phyloP scores from a whole-genome alignment of 768 basidiomycete genomes.

The Calocybe cyanea region DNA sequence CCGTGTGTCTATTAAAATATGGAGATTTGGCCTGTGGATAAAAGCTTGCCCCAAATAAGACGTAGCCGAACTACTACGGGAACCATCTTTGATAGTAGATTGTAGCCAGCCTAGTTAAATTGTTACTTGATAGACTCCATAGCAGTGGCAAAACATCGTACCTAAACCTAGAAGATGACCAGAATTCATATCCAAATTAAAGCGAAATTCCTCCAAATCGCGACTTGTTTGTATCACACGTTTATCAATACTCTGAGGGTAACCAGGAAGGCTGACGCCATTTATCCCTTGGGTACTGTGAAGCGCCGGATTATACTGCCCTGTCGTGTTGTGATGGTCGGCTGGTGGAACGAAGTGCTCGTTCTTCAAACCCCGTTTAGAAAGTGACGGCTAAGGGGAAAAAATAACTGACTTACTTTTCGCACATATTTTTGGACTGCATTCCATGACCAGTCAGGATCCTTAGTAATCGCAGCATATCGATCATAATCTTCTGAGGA shows the following conservation, averaged over 20 bases:
- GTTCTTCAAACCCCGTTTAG: slow-evolving; percentile 19
- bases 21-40: slow-evolving; percentile 24
- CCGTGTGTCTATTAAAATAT: slow-evolving; percentile 23
- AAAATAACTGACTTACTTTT: slow-evolving; percentile 19
- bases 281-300: slow-evolving; percentile 28
- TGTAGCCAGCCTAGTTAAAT: slow-evolving; percentile 22
- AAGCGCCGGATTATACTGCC: slow-evolving; percentile 26
- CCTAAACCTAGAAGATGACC: slow-evolving; percentile 24
- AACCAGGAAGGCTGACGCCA: slow-evolving; percentile 27
- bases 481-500: slow-evolving; percentile 28
- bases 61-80: slow-evolving; percentile 28
- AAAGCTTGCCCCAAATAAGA: slow-evolving; percentile 23
- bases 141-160: slow-evolving; percentile 6
- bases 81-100: slow-evolving; percentile 20
- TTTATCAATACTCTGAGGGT: slow-evolving; percentile 21
- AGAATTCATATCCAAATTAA: slow-evolving; percentile 22
- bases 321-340: slow-evolving; percentile 29
- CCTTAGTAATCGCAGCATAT: slow-evolving; percentile 23
- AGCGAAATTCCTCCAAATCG: slow-evolving; percentile 24
- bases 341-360: slow-evolving; percentile 28
- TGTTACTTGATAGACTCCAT: background rate
- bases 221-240: slow-evolving; percentile 25
- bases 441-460: slow-evolving; percentile 31
- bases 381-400: background rate
- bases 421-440: slow-evolving; percentile 23